phyloP scores from a whole-genome alignment of 2,329 filamentous ascomycete genomes.

The Purpureocillium lavendulum region DNA sequence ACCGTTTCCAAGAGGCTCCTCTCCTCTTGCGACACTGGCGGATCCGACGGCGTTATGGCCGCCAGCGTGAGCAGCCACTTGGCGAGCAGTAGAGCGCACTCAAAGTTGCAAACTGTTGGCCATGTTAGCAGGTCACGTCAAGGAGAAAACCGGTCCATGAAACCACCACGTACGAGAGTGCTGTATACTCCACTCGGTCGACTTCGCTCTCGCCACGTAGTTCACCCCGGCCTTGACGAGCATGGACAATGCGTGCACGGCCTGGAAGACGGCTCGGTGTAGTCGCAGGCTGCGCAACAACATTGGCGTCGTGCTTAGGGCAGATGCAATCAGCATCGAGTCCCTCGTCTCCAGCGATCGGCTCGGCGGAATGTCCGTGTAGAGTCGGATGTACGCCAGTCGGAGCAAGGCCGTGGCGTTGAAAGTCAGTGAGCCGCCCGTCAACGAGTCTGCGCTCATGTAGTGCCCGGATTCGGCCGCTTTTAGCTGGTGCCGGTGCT shows the following conservation, averaged over 20 bases:
- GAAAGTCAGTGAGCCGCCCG: conserved; percentile 55
- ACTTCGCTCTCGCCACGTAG: conserved; percentile 53
- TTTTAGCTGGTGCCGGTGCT: conserved; percentile 44
- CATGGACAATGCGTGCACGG: conserved; percentile 60
- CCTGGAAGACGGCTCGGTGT: conserved; percentile 57
- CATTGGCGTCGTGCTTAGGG: conserved; percentile 49
- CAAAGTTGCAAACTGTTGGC: conserved; percentile 47
- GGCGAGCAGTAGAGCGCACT: conserved; percentile 51
- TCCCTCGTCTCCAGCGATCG: conserved; percentile 58
- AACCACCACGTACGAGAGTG: conserved; percentile 41
- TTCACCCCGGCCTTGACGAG: conserved; percentile 55
- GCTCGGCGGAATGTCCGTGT: conserved; percentile 55
- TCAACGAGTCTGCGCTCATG: conserved; percentile 38
- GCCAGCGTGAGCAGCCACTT: conserved; percentile 52
- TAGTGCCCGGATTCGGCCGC: conserved; percentile 39
- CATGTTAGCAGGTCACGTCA: conserved; percentile 8
- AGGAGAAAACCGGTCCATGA: background rate
- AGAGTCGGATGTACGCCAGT: conserved; percentile 55
- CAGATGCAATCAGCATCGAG: conserved; percentile 50
- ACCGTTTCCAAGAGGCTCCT: conserved; percentile 46
- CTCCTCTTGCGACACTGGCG: conserved; percentile 43
- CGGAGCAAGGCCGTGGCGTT: conserved; percentile 55
- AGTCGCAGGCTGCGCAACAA: conserved; percentile 51
- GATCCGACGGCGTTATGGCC: conserved; percentile 40
- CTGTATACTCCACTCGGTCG: conserved; percentile 54